Evolutionary conservation across 768 basidiomycete genomes (phyloP).

Genomic region (Rossbeevera mucosa): DNA sequence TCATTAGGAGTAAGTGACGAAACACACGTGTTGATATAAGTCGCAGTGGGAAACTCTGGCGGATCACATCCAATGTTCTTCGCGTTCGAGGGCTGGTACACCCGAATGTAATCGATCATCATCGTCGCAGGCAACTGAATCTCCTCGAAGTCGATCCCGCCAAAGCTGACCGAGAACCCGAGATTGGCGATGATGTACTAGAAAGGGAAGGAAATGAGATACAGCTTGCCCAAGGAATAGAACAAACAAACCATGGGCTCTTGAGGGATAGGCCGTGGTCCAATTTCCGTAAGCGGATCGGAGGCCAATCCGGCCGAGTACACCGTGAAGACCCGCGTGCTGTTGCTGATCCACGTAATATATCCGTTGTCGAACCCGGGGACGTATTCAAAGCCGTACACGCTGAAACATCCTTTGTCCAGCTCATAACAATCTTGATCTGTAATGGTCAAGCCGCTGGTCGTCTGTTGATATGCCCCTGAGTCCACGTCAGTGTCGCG

Average conservation of each 20-base stretch:
- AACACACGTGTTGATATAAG: constrained; percentile 69
- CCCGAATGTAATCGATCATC: constrained; percentile 78
- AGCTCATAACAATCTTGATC: constrained; percentile 45
- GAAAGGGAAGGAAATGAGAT: background rate
- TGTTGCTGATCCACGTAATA: constrained; percentile 66
- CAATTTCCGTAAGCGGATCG: constrained; percentile 50
- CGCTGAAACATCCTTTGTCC: constrained; percentile 37
- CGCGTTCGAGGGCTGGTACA: constrained; percentile 53
- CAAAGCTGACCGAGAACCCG: constrained; percentile 68
- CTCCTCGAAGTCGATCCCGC: constrained; percentile 53
- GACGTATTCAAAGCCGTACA: constrained; percentile 54
- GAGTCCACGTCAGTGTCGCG: constrained; percentile 2
- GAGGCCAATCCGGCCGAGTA: constrained; percentile 43
- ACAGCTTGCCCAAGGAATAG: background rate
- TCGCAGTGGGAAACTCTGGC: constrained; percentile 60
- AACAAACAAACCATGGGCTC: constrained; percentile 57
- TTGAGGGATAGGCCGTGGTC: constrained; percentile 54
- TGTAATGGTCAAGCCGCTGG: constrained; percentile 33
- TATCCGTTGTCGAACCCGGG: constrained; percentile 51
- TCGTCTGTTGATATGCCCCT: constrained; percentile 39
- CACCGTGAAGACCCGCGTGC: constrained; percentile 54
- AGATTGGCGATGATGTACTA: constrained; percentile 70
- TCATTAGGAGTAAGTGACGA: background rate
- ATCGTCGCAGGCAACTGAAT: constrained; percentile 56
- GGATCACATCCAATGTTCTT: constrained; percentile 69